phyloP scores from a whole-genome alignment of 306 rosid genomes.

The Neltuma alba region DNA sequence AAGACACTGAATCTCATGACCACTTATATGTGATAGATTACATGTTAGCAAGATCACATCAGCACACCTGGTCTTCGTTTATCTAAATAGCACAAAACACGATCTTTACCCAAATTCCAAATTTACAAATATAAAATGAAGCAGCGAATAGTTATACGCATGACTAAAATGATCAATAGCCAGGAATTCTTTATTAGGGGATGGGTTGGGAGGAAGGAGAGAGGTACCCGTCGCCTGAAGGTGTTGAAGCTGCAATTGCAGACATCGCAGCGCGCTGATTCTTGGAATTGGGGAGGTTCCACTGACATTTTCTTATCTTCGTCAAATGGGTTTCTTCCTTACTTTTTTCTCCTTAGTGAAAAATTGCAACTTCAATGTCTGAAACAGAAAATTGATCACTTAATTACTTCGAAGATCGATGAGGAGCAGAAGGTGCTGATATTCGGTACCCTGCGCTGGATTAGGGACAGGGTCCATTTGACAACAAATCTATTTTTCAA shows the following conservation, averaged over 20 bases:
- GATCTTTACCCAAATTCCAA: not conserved
- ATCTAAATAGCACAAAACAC: not conserved
- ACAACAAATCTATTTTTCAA: not conserved
- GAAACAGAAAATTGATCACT: slow-evolving; percentile 23
- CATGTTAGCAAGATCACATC: not conserved
- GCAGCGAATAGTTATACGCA: not conserved
- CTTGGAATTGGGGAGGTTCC: slow-evolving; percentile 91
- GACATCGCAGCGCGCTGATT: slow-evolving; percentile 89
- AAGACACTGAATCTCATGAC: not conserved
- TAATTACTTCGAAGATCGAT: not conserved
- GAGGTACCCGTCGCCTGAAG: slow-evolving; percentile 84
- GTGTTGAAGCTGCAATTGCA: slow-evolving; percentile 96
- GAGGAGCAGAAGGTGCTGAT: not conserved
- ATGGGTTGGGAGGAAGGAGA: not conserved
- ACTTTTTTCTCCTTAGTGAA: slow-evolving; percentile 15
- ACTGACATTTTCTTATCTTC: slow-evolving; percentile 44
- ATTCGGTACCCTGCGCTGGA: not conserved
- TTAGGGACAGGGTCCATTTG: slow-evolving; percentile 38
- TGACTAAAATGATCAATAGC: not conserved
- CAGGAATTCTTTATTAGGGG: not conserved
- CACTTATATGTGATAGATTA: slow-evolving; percentile 18
- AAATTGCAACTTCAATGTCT: not conserved
- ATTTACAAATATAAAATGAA: not conserved
- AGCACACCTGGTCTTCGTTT: not conserved
- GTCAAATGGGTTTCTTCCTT: slow-evolving; percentile 25